Conservation (phyloP, 2,329 filamentous ascomycete genomes). For the Parascedosporium putredinis region DNA sequence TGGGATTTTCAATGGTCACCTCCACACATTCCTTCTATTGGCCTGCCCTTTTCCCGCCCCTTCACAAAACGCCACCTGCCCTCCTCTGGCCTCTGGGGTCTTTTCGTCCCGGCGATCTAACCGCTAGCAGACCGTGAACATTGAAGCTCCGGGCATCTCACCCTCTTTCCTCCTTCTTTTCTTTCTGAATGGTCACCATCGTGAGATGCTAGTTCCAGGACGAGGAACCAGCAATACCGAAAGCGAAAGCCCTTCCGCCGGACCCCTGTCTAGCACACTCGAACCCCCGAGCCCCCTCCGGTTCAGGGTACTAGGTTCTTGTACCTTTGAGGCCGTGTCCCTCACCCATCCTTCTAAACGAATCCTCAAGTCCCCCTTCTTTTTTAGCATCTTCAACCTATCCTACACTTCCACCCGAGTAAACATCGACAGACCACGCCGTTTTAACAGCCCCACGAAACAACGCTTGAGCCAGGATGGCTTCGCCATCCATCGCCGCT, state of each 20-base stretch:
- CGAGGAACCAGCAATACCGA: too few relatives aligned
- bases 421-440: constrained; percentile 12
- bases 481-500: constrained; percentile 19
- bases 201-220: too few relatives aligned
- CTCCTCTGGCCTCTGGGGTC: not conserved
- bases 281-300: too few relatives aligned
- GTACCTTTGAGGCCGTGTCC: not conserved
- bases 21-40: not conserved
- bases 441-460: too few relatives aligned
- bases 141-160: not conserved
- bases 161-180: not conserved
- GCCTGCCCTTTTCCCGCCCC: not conserved
- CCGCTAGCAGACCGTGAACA: not conserved
- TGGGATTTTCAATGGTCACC: not conserved
- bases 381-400: constrained; percentile 13
- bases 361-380: constrained; percentile 9
- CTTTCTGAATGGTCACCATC: too few relatives aligned
- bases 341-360: constrained; percentile 1
- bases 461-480: constrained; percentile 28
- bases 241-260: too few relatives aligned
- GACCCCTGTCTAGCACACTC: too few relatives aligned
- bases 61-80: constrained; percentile 2
- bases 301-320: not conserved
- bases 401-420: constrained; percentile 12
- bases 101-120: not conserved